These are phyloP conservation scores for Sphaerulina musiva DNA, from an alignment of 2,329 filamentous ascomycete genomes.

Conservation along the genomic window DNA sequence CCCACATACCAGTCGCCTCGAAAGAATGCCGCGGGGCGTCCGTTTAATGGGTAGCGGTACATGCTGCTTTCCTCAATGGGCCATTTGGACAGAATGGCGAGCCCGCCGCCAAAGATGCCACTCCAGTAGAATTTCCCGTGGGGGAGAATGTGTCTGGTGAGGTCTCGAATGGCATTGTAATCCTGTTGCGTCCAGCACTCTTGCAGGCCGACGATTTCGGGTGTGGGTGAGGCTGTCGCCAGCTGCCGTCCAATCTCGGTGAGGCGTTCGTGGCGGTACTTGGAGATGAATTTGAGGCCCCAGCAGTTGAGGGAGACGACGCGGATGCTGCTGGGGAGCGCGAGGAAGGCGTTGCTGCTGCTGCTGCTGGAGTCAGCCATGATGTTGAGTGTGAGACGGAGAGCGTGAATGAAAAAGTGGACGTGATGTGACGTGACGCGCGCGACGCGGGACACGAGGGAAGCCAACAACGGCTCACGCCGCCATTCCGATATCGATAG, in stretches of 20 bases:
- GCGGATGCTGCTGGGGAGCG: conserved; percentile 49
- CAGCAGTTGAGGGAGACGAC: conserved; percentile 92
- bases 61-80: conserved; percentile 86
- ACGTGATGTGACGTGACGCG: conserved; percentile 1
- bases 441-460: not conserved
- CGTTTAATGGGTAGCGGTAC: conserved; percentile 83
- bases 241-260: conserved; percentile 77
- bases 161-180: conserved; percentile 68
- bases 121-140: conserved; percentile 90
- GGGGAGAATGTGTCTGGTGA: conserved; percentile 68
- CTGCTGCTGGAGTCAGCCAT: not conserved
- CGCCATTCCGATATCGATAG: not conserved
- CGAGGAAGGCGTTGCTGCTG: conserved; percentile 21
- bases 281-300: conserved; percentile 83
- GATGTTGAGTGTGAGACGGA: not conserved
- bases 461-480: not conserved
- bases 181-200: conserved; percentile 90
- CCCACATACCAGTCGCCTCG: conserved; percentile 95
- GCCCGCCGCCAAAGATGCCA: conserved; percentile 80
- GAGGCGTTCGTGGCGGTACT: conserved; percentile 69
- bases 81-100: conserved; percentile 86
- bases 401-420: too few species aligned
- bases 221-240: conserved; percentile 58
- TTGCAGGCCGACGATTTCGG: conserved; percentile 86
- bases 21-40: conserved; percentile 86